Evolutionary conservation across 2,329 filamentous ascomycete genomes (phyloP), one percentile per base, ranked within the genome.

Genomic region (Aspergillus alliaceus): DNA sequence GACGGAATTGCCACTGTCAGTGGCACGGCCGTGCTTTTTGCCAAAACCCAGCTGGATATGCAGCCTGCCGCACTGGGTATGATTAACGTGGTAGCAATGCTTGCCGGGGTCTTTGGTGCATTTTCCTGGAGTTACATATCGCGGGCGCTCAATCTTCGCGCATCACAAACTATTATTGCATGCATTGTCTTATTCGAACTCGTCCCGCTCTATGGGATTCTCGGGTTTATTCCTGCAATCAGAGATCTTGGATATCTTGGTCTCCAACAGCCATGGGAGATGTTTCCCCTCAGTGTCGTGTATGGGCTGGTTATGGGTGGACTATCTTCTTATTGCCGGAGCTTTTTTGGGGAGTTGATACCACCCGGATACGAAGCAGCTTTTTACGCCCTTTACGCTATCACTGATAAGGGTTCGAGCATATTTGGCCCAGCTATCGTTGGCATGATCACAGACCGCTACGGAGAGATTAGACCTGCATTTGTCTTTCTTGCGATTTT

Each of bases 281-380:
- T 99, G 91, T 98, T 95, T 67, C 90, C 91, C 0, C 77, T 99
- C 1, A 93, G 91, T 0, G 90, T 90, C 3, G 86, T 98, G 12
- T 98, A 97, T 73, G 95, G 95, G 0, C 86, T 99, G 50, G 93
- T 98, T 2, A 85, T 98, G 29, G 95, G 95, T n/a, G 95, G 95
- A 0, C 78, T 99, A 39, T 91, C 90, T 57, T 90, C 89, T 24
- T 97, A 98, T 75, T 98, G 95, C 71, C 88, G 95, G 40, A 93
- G 90, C 59, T 82, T 99, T 4, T 99, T 91, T 70, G 93, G 92
- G 37, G 93, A 98, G 73, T 82, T 99, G 56, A 96, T 99, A 54
- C 95, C 95, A 1, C 91, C 91, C 0, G 95, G 95, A 4, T 96
- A 90, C 29, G 95, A 99, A 75, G 93, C 95, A 0, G 93, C 93